These are phyloP conservation scores for Aspergillus sergii DNA, from an alignment of 2,329 filamentous ascomycete species.

Conservation along the genomic window DNA sequence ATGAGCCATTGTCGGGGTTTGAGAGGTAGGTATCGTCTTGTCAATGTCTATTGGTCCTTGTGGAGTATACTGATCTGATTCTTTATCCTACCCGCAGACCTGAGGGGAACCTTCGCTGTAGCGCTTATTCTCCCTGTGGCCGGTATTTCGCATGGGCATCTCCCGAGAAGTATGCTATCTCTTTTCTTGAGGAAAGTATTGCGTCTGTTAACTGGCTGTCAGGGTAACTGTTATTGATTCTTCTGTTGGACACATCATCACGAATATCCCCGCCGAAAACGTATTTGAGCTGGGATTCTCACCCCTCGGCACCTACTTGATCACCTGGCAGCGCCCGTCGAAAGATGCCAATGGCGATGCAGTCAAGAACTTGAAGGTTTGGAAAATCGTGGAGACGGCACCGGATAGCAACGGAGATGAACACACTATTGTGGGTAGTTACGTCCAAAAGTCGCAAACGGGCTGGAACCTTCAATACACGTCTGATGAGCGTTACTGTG, in stretches of 20 bases:
- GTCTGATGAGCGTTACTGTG: conserved; percentile 88
- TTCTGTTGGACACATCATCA: conserved; percentile 71
- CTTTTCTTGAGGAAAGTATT: neutral
- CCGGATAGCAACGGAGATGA: conserved; percentile 58
- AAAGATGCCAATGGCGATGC: conserved; percentile 95
- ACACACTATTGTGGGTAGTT: conserved; percentile 74
- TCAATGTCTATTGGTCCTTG: neutral
- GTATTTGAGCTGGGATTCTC: conserved; percentile 96
- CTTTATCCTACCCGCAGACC: conserved; percentile 59
- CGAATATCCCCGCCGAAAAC: conserved; percentile 75
- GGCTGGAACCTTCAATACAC: conserved; percentile 99
- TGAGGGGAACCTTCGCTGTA: conserved; percentile 92
- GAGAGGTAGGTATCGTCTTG: conserved; percentile 45
- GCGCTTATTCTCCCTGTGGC: conserved; percentile 92
- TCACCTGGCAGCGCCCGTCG: conserved; percentile 90
- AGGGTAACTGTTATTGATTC: conserved; percentile 84
- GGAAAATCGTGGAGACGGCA: conserved; percentile 75
- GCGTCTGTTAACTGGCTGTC: conserved; percentile 14
- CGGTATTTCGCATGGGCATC: conserved; percentile 96
- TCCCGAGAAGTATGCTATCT: conserved; percentile 63
- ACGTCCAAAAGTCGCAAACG: conserved; percentile 93
- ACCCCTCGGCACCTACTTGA: conserved; percentile 85
- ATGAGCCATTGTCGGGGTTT: conserved; percentile 82
- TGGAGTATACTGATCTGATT: conserved; percentile 10
- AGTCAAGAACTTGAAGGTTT: conserved; percentile 95